Percentiles rank a stretch among this genome's conserved stretches.
phyloP scores from a whole-genome alignment of 495 filamentous ascomycete species.

The Hyaloscypha hepaticicola region DNA sequence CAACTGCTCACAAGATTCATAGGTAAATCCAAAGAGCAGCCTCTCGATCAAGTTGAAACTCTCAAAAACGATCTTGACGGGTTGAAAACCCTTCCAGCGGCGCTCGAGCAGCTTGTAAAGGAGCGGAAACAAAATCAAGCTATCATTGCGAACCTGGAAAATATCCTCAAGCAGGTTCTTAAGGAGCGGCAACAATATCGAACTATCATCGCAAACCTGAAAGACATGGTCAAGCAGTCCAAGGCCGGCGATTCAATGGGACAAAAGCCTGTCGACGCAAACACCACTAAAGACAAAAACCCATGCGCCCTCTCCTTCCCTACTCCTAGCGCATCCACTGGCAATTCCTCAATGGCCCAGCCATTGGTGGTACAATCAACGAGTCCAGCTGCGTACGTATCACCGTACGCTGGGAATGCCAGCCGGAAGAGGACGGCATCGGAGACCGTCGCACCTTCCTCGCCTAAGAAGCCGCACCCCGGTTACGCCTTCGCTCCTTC shows the following conservation, averaged over 20 bases:
- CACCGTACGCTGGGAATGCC: no score
- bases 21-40: not conserved
- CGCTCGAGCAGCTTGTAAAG: not conserved
- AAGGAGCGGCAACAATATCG: no score
- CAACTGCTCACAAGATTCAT: not conserved
- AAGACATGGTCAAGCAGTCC: no score
- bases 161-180: not conserved
- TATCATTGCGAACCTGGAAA: not conserved
- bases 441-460: no score
- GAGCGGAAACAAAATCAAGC: not conserved
- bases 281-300: not conserved
- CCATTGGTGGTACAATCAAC: no score
- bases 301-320: not conserved
- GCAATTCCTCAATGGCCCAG: no score
- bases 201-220: no score
- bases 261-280: not conserved
- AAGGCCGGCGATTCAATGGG: not conserved
- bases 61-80: not conserved
- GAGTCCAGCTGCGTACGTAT: no score
- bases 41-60: not conserved
- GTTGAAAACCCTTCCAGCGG: not conserved
- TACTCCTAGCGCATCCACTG: no score
- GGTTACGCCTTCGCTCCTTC: no score
- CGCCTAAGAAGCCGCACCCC: no score
- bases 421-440: no score